Conservation (phyloP, 2,329 filamentous ascomycete genomes). For the Fusarium keratoplasticum region DNA sequence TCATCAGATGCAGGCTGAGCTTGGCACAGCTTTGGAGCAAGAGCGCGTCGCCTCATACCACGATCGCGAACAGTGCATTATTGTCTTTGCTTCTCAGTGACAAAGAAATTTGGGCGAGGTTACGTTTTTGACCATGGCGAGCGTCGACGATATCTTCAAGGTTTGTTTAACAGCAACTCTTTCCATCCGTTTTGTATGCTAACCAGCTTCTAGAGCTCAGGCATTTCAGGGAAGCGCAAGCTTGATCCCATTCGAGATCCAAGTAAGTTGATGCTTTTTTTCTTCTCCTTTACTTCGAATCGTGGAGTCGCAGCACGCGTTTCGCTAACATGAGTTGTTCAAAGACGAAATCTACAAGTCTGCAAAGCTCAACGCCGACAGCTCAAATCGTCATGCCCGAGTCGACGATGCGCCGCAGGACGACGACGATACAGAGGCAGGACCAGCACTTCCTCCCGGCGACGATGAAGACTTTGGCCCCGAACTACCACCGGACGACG, state of each 20-base stretch:
- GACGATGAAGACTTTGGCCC: constrained; percentile 64
- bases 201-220: constrained; percentile 46
- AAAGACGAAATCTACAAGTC: constrained; percentile 74
- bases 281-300: neutral
- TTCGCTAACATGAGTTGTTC: neutral
- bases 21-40: neutral
- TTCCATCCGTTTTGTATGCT: constrained; percentile 2
- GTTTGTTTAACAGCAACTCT: constrained; percentile 40
- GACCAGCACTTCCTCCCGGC: constrained; percentile 59
- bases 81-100: neutral
- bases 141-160: constrained; percentile 71
- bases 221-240: constrained; percentile 70
- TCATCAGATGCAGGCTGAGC: constrained; percentile 22
- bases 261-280: constrained; percentile 59
- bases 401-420: constrained; percentile 60
- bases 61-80: constrained; percentile 14
- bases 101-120: neutral
- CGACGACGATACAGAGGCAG: constrained; percentile 64
- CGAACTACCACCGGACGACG: constrained; percentile 63
- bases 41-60: neutral
- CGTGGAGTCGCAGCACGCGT: neutral
- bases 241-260: constrained; percentile 71
- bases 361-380: constrained; percentile 62
- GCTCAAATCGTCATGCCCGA: constrained; percentile 57
- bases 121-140: constrained; percentile 58